A percentile compares a stretch with the other conserved stretches of the same genome.
These are phyloP conservation scores for Xylaria palmicola DNA, from an alignment of 495 filamentous ascomycete genomes.

Conservation along the genomic window DNA sequence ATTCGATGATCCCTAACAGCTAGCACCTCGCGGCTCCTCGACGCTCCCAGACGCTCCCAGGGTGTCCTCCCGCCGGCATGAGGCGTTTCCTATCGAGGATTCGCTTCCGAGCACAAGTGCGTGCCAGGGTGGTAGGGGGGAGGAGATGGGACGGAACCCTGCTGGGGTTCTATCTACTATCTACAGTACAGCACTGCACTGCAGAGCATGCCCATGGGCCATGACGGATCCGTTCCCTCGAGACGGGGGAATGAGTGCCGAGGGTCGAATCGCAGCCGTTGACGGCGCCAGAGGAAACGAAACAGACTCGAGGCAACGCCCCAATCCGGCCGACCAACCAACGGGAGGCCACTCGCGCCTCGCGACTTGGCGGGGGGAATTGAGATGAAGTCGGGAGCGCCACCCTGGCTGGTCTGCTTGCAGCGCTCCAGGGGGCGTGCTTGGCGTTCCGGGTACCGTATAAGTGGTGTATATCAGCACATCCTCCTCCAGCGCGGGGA, in stretches of 20 bases:
- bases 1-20: slow-evolving; percentile 23
- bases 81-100: neutral
- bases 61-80: slow-evolving; percentile 11
- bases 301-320: slow-evolving; percentile 15
- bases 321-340: slow-evolving; percentile 26
- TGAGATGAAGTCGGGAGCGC: neutral
- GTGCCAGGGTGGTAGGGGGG: slow-evolving; percentile 6
- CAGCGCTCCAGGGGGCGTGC: neutral
- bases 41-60: slow-evolving; percentile 22
- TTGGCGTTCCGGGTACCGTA: neutral
- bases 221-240: too few species aligned
- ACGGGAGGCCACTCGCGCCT: slow-evolving; percentile 21
- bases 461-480: neutral
- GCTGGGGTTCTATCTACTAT: neutral
- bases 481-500: neutral
- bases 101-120: slow-evolving; percentile 6
- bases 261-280: slow-evolving; percentile 12
- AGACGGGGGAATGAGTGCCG: neutral
- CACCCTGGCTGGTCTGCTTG: neutral
- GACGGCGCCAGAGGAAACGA: slow-evolving; percentile 19
- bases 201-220: too few species aligned
- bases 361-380: neutral
- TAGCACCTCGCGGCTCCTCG: slow-evolving; percentile 20
- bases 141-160: slow-evolving; percentile 14
- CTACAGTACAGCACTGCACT: too few species aligned